These are phyloP conservation scores for Leucosporidium yakuticum DNA, from an alignment of 768 basidiomycete genomes.

Conservation along the genomic window DNA sequence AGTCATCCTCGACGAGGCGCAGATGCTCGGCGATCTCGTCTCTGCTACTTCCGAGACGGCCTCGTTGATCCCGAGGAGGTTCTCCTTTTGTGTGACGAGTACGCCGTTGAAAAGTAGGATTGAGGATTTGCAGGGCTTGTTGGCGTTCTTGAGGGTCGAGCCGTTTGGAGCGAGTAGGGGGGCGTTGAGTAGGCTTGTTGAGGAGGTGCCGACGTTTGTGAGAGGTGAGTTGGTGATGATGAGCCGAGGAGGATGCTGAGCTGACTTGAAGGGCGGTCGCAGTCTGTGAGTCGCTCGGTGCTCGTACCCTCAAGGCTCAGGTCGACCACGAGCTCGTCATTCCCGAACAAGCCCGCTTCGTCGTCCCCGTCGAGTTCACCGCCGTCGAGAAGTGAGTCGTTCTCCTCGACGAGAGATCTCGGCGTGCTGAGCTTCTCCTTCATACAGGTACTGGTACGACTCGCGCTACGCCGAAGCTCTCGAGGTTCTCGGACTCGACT, in stretches of 20 bases:
- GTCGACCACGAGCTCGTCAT: constrained; percentile 41
- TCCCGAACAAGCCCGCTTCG: constrained; percentile 41
- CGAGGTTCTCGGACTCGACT: constrained; percentile 10
- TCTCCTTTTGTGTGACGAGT: constrained; percentile 45
- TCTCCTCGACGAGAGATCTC: too few relatives aligned
- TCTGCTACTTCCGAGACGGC: constrained; percentile 42
- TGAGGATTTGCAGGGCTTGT: constrained; percentile 43
- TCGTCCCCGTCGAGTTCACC: constrained; percentile 44
- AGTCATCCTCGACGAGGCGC: constrained; percentile 47
- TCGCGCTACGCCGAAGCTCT: constrained; percentile 18
- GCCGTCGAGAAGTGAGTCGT: constrained; percentile 26
- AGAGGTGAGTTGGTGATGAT: constrained; percentile 2
- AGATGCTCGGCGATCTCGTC: constrained; percentile 38
- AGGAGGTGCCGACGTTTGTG: constrained; percentile 15
- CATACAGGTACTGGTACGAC: constrained; percentile 25
- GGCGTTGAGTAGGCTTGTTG: constrained; percentile 14
- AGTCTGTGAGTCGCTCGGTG: constrained; percentile 41
- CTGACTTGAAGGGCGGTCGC: too few relatives aligned
- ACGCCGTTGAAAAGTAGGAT: constrained; percentile 45
- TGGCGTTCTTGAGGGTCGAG: constrained; percentile 40
- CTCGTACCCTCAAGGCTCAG: constrained; percentile 43
- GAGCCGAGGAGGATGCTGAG: too few relatives aligned
- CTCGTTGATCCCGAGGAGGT: constrained; percentile 42
- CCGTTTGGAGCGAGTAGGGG: constrained; percentile 15
- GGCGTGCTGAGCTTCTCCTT: too few relatives aligned